A percentile compares a stretch with the other conserved stretches of the same genome.
phyloP scores from a whole-genome alignment of 2,329 filamentous ascomycete species.

The Fusarium sarcochroum region DNA sequence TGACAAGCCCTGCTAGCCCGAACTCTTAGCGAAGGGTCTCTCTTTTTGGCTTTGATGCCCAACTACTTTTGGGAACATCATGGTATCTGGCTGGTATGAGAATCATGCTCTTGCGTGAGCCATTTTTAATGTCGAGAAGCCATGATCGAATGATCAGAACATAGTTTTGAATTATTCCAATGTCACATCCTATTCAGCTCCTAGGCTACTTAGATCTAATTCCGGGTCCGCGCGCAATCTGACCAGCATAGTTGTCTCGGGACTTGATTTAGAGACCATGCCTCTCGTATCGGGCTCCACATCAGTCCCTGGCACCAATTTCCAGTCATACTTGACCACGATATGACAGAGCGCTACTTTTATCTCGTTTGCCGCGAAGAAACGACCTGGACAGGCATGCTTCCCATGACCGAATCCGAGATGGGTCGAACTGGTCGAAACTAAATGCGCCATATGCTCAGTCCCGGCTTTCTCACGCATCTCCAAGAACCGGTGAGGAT shows the following conservation, averaged over 20 bases:
- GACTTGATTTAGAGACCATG: not conserved
- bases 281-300: slow-evolving; percentile 1
- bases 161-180: too few relatives aligned
- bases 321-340: slow-evolving; percentile 20
- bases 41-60: too few relatives aligned
- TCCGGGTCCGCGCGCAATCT: not conserved
- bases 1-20: too few relatives aligned
- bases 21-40: too few relatives aligned
- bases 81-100: too few relatives aligned
- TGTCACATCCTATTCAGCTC: too few relatives aligned
- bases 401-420: slow-evolving; percentile 8
- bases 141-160: too few relatives aligned
- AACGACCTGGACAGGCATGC: not conserved
- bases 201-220: not conserved
- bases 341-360: slow-evolving; percentile 4
- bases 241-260: not conserved
- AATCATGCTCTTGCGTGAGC: too few relatives aligned
- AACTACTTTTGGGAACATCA: too few relatives aligned
- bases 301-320: not conserved
- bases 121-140: too few relatives aligned
- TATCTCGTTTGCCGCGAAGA: slow-evolving; percentile 10
- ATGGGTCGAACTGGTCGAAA: not conserved
- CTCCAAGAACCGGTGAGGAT: not conserved
- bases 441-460: slow-evolving; percentile 1
- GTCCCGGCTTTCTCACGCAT: not conserved